A percentile compares a stretch with the other conserved stretches of the same genome.
These are phyloP conservation scores for Mycena sp. DNA, from an alignment of 1,284 basidiomycete genomes.

Conservation along the genomic window DNA sequence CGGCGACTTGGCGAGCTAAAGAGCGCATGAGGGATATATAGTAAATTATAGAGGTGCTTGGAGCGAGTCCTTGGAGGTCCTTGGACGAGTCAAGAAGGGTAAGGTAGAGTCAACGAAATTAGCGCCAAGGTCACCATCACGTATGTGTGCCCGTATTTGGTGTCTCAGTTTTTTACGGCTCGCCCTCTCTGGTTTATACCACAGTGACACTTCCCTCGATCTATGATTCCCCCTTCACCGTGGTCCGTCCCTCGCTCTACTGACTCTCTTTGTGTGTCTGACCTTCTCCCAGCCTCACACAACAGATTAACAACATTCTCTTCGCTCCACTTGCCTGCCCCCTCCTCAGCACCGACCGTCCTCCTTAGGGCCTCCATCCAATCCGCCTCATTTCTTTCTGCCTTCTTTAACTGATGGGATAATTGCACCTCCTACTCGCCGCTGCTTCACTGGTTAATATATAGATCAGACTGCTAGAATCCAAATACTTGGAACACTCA, in stretches of 20 bases:
- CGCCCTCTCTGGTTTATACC: constrained; percentile 13
- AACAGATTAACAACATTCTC: constrained; percentile 66
- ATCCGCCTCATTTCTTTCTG: constrained; percentile 29
- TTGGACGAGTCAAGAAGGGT: constrained; percentile 3
- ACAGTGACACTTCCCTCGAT: constrained; percentile 35
- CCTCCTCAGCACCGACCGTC: constrained; percentile 76
- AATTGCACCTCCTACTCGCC: constrained; percentile 48
- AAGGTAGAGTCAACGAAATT: background rate
- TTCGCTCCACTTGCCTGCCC: constrained; percentile 68
- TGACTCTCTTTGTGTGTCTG: constrained; percentile 38
- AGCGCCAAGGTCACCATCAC: too few species aligned
- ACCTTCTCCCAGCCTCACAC: constrained; percentile 55
- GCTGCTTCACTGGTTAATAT: constrained; percentile 34
- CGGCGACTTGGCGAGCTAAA: constrained; percentile 18
- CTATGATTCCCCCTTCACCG: constrained; percentile 59
- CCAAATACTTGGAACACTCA: constrained; percentile 19
- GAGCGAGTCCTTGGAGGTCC: constrained; percentile 28
- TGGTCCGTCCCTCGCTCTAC: constrained; percentile 38
- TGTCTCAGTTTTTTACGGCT: too few species aligned
- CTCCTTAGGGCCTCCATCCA: constrained; percentile 65
- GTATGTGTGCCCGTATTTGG: too few species aligned
- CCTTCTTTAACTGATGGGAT: constrained; percentile 68
- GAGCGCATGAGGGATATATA: too few species aligned
- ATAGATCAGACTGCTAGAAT: constrained; percentile 38
- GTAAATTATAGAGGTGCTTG: too few species aligned